Evolutionary conservation across 2,329 filamentous ascomycete genomes (phyloP).

Genomic region (Claviceps purpurea): DNA sequence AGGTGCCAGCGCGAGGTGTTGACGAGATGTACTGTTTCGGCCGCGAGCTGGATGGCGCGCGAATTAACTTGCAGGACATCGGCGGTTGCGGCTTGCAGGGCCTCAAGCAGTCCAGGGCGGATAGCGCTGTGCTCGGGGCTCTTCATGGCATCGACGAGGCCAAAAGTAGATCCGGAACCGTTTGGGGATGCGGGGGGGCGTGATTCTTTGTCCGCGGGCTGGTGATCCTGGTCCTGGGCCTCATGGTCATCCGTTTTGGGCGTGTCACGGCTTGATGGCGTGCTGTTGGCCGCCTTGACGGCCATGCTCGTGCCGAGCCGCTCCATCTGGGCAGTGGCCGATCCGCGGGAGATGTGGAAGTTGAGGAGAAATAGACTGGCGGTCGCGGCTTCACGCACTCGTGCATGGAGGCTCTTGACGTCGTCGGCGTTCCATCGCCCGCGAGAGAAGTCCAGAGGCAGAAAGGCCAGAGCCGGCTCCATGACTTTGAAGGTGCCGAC

Average conservation of each 20-base stretch:
- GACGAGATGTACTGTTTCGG: slow-evolving; percentile 13
- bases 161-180: slow-evolving; percentile 8
- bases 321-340: slow-evolving; percentile 11
- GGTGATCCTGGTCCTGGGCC: neutral
- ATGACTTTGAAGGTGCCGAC: slow-evolving; percentile 24
- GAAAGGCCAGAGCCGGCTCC: slow-evolving; percentile 26
- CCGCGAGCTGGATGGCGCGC: slow-evolving; percentile 12
- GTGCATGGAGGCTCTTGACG: slow-evolving; percentile 22
- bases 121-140: slow-evolving; percentile 22
- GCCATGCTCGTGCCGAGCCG: slow-evolving; percentile 1
- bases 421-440: slow-evolving; percentile 32
- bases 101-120: slow-evolving; percentile 18
- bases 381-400: slow-evolving; percentile 22
- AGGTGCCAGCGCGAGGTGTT: slow-evolving; percentile 19
- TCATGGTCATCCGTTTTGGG: neutral
- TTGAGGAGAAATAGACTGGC: slow-evolving; percentile 25
- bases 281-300: neutral
- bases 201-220: slow-evolving; percentile 3
- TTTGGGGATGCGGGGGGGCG: slow-evolving; percentile 6
- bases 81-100: slow-evolving; percentile 17
- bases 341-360: slow-evolving; percentile 24
- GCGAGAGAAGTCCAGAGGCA: slow-evolving; percentile 32
- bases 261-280: neutral
- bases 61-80: slow-evolving; percentile 14
- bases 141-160: slow-evolving; percentile 23